phyloP scores from a whole-genome alignment of 805 yeast species.

The Aciculoconidium aculeatum region DNA sequence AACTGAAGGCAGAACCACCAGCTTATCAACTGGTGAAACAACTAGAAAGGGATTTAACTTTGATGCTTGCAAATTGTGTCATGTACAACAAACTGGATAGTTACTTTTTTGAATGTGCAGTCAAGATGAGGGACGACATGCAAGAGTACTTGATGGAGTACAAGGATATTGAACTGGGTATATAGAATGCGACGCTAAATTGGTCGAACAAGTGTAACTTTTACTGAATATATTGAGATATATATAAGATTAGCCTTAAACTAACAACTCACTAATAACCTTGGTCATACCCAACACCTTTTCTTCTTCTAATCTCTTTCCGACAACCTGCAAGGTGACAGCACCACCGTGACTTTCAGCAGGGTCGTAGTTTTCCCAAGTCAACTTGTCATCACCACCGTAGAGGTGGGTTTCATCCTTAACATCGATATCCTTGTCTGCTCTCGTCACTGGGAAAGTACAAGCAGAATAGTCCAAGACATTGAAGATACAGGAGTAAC shows the following conservation, averaged over 20 bases:
- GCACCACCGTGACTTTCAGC: slow-evolving; percentile 54
- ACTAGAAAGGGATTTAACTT: slow-evolving; percentile 60
- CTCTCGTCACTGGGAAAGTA: slow-evolving; percentile 53
- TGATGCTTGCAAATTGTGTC: slow-evolving; percentile 79
- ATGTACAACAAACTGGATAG: slow-evolving; percentile 71
- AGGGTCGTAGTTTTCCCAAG: slow-evolving; percentile 41
- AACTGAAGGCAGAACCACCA: slow-evolving; percentile 31
- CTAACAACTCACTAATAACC: slow-evolving; percentile 11
- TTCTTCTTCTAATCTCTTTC: slow-evolving; percentile 58
- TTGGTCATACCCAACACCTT: slow-evolving; percentile 47
- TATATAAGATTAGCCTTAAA: no score
- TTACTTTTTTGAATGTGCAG: slow-evolving; percentile 56
- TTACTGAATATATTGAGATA: no score
- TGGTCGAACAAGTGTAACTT: no score
- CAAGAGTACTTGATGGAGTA: no score
- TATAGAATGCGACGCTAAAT: no score
- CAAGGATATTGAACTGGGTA: no score
- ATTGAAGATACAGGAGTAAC: slow-evolving; percentile 44
- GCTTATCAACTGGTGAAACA: slow-evolving; percentile 51
- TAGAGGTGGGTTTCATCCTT: slow-evolving; percentile 21
- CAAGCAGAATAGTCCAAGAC: slow-evolving; percentile 20
- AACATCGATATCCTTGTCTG: slow-evolving; percentile 38
- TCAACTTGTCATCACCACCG: slow-evolving; percentile 37
- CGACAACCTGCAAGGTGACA: slow-evolving; percentile 59
- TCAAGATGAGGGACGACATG: slow-evolving; percentile 70